Evolutionary conservation across 352 stramenopile species (phyloP), one percentile per base, ranked within the genome.

Genomic region (Phytophthora quininea): DNA sequence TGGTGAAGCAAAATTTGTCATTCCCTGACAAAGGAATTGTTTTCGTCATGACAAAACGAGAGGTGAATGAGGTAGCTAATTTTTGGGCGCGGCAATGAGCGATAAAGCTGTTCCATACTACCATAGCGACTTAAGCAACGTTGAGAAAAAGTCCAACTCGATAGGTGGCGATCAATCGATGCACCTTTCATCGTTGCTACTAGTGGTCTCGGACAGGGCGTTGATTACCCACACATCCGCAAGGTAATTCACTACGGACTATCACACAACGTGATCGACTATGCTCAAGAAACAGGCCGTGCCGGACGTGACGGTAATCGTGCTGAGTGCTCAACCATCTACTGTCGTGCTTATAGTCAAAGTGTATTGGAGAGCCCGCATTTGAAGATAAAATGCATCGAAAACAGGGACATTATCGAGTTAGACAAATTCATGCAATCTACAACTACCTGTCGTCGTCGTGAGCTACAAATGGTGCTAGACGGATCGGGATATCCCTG

Each of bases 201-300:
- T 19, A 32, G 42, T 46, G 54, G 54, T 2, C 43, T 61, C 1
- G 54, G 54, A 2, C 42, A 61, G 8, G 54, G 54, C 5, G 54
- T 61, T 1, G 27, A 61, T 19, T 46, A 61, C 19, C 42, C 40
- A 4, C 12, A 24, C 12, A 30, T 61, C 4, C 40, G 54, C 30
- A 33, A 11, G 5, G 54, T 61, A 3, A 15, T 53, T 30, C 54
- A 61, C 19, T 61, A 53, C 43, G 54, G 42, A 6, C 37, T 51
- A 19, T 30, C 54, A 24, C 42, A 52, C 9, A 61, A 31, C 32
- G 32, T 61, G 29, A 53, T 52, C 2, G 42, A 61, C 33, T 61
- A 46, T 46, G 54, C 19, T 15, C 42, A 61, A 32, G 40, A 61
- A 43, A 46, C 40, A 29, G 54, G 54, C 10, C 4, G 50, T 6